Evolutionary conservation across 257 asterid species (phyloP), one percentile per base, ranked within the genome.

Genomic region (Solanum rostratum): DNA sequence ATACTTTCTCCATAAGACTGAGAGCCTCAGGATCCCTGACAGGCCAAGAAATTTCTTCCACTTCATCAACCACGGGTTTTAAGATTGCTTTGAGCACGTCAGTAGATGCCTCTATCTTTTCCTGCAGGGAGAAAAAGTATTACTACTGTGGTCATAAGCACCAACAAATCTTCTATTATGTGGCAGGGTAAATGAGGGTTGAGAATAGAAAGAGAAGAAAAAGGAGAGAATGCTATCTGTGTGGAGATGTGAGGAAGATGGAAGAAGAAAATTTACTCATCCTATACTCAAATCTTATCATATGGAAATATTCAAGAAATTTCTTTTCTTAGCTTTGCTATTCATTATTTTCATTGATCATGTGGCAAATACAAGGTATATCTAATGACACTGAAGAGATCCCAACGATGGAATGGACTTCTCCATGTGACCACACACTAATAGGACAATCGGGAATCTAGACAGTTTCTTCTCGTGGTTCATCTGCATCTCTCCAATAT

Each of bases 71-170:
- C 20, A 93, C 96, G 62, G 97, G 98, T 84, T 87, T 87, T 90
- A 96, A 80, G 84, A 95, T 93, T 76, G 94, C 90, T 90, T 95
- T 95, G 49, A 96, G 98, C 89, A 96, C 97, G 85, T 95, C 97
- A 37, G 98, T 96, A 59, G 98, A 92, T 82, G 97, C 94, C 83
- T 95, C 95, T 84, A 95, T 95, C 84, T 91, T 95, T 87, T 93
- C 98, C 99, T 95, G 94, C 86, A 81, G 68, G 70, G 66, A 88
- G 71, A 83, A 86, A 73, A 50, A 50, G 19, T 29, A 78, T 50
- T 27, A 50, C 41, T 10, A 18, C 16, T 50, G 10, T 50, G 63
- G 82, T 78, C 65, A 78, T 29, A 4, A 78, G 65, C 65, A 50
- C 82, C 46, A 78, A 18, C 0, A 4, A 49, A 50, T 63, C 41